Conservation (phyloP, 345 rosid genomes). For the Linum usitatissimum region DNA sequence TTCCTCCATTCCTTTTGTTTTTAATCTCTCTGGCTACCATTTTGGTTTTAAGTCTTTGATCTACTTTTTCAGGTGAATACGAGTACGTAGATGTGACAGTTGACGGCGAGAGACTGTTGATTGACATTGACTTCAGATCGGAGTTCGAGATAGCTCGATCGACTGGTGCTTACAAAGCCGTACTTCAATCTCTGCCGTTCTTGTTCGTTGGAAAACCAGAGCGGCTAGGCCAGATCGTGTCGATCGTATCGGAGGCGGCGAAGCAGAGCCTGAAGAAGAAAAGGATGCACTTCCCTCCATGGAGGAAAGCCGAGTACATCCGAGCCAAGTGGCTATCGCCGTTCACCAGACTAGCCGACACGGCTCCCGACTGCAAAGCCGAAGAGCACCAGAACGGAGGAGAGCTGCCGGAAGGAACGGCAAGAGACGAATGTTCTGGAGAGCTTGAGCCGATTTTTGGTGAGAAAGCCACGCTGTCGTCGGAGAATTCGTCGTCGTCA, state of each 20-base stretch:
- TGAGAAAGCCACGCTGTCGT: slow-evolving; percentile 18
- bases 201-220: slow-evolving; percentile 65
- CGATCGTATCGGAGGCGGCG: slow-evolving; percentile 56
- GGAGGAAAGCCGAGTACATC: slow-evolving; percentile 81
- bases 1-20: not conserved
- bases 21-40: not conserved
- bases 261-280: slow-evolving; percentile 79
- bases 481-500: slow-evolving; percentile 3
- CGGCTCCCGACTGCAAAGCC: slow-evolving; percentile 5
- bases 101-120: slow-evolving; percentile 47
- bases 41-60: not conserved
- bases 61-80: slow-evolving; percentile 46
- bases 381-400: slow-evolving; percentile 9
- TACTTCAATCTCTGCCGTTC: slow-evolving; percentile 60
- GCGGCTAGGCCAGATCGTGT: slow-evolving; percentile 56
- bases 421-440: slow-evolving; percentile 18
- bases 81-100: slow-evolving; percentile 62
- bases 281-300: slow-evolving; percentile 79
- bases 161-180: slow-evolving; percentile 56
- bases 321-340: slow-evolving; percentile 36
- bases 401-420: not conserved
- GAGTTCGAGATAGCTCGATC: slow-evolving; percentile 85
- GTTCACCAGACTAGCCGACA: slow-evolving; percentile 2
- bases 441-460: slow-evolving; percentile 60
- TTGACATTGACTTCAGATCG: slow-evolving; percentile 75